Base-by-base conservation (phyloP, 2,329 filamentous ascomycete genomes). In the Herpotrichia juniperi region DNA sequence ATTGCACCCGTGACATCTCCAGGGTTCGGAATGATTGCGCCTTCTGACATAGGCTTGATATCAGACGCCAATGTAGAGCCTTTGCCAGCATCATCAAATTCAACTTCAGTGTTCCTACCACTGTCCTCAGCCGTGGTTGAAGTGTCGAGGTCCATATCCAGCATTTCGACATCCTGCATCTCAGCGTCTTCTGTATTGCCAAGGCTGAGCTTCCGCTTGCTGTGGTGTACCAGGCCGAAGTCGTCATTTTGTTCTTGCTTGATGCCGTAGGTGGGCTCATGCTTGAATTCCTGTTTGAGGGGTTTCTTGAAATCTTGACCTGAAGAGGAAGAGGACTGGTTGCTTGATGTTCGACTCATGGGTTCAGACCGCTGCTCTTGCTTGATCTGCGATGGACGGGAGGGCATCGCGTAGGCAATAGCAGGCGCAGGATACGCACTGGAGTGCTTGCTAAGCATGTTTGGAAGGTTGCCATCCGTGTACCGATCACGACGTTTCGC, bases 121-220 rank as follows among this genome's bases (percentile, higher is more conserved):
- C 68, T 72, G 11, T 54, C 58, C 19, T 60, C 64, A 30, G 52
- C 37, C 1, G 62, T 51, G 21, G 59, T 63, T 2, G 62, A 62
- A 11, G 58, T 62, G 9, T 61, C 55, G n/a, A n/a, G n/a, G n/a
- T n/a, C 37, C 12, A 24, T 21, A 14, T 30, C 31, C 22, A 47
- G 50, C n/a, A n/a, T n/a, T 19, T 66, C 67, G 2, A 49, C 61
- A 37, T 71, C 68, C 7, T 62, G 59, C 64, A 69, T 71, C 7
- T 71, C 67, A 11, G 68, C 58, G 32, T 73, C 67, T 86, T 94
- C 59, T 78, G 96, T 40, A 89, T 87, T 61, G 21, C 61, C 58
- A n/a, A 85, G 87, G 53, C 86, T 93, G 60, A 93, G 94, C 76
- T 82, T 96, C 42, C 87, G 88, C 1, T 87, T 88, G 1, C 90